phyloP scores from a whole-genome alignment of 2,329 filamentous ascomycete species.

The Penicillium paneum region DNA sequence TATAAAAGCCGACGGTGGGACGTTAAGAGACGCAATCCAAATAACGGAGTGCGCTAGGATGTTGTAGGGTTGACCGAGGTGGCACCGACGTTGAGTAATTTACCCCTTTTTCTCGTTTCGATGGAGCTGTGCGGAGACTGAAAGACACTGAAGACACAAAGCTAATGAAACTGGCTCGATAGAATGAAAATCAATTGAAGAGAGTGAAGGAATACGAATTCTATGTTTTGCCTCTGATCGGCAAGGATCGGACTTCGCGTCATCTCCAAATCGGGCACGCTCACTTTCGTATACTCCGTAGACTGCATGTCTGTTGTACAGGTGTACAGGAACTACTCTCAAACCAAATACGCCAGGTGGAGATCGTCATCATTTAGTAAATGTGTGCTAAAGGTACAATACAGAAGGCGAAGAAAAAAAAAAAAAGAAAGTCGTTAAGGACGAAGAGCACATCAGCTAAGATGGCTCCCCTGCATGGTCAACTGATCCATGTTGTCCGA shows the following conservation, averaged over 20 bases:
- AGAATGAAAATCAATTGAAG: neutral
- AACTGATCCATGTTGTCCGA: conserved; percentile 22
- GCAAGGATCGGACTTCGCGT: conserved; percentile 22
- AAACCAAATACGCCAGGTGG: conserved; percentile 18
- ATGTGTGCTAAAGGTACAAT: conserved; percentile 44
- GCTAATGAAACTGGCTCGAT: neutral
- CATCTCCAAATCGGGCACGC: conserved; percentile 8
- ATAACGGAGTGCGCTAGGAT: conserved; percentile 8
- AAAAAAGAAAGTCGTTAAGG: conserved; percentile 36
- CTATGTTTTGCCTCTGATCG: conserved; percentile 22
- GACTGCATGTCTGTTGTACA: neutral
- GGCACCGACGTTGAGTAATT: neutral
- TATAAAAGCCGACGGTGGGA: conserved; percentile 8
- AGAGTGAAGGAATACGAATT: neutral
- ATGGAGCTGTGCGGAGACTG: neutral
- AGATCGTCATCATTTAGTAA: conserved; percentile 39
- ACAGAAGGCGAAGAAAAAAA: conserved; percentile 38
- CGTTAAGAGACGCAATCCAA: neutral
- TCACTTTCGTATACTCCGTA: neutral
- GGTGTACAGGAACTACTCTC: neutral
- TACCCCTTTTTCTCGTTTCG: conserved; percentile 2
- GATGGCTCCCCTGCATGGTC: conserved; percentile 23
- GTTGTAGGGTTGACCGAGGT: conserved; percentile 1
- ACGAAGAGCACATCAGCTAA: conserved; percentile 22
- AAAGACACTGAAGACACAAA: neutral